Evolutionary conservation across 2,329 filamentous ascomycete genomes (phyloP).

Genomic region (Ustulina deusta): DNA sequence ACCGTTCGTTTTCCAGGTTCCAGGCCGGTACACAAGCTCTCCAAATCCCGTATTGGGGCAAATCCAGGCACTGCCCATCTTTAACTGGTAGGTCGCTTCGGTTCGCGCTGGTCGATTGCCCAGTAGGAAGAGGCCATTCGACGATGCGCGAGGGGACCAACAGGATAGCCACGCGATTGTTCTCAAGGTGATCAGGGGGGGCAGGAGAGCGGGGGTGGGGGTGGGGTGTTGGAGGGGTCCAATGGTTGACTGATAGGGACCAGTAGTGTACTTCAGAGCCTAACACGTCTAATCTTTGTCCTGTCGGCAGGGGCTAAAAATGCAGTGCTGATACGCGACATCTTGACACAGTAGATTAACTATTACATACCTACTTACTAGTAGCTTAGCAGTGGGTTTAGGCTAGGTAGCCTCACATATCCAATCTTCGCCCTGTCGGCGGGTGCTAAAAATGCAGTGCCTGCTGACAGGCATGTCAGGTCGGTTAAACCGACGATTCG

Average conservation of each 20-base stretch:
- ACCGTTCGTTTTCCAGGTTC: conserved; percentile 1
- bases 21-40: conserved; percentile 2
- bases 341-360: no score
- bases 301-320: no score
- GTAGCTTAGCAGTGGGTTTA: no score
- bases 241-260: no score
- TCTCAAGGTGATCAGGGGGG: conserved; percentile 18
- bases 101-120: conserved; percentile 4
- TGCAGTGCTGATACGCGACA: no score
- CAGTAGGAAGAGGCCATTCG: conserved; percentile 1
- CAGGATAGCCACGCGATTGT: conserved; percentile 2
- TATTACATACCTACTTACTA: no score
- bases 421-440: no score
- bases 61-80: background rate
- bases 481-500: conserved; percentile 31
- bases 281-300: no score
- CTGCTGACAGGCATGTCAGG: no score
- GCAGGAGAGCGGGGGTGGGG: conserved; percentile 13
- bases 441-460: no score
- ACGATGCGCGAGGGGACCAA: background rate
- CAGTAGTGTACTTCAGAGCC: no score
- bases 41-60: conserved; percentile 17
- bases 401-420: no score
- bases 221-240: background rate
- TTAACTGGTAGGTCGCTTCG: background rate